A percentile compares a stretch with the other conserved stretches of the same genome.
phyloP scores from a whole-genome alignment of 2,329 filamentous ascomycete species.

The Monascus ruber region DNA sequence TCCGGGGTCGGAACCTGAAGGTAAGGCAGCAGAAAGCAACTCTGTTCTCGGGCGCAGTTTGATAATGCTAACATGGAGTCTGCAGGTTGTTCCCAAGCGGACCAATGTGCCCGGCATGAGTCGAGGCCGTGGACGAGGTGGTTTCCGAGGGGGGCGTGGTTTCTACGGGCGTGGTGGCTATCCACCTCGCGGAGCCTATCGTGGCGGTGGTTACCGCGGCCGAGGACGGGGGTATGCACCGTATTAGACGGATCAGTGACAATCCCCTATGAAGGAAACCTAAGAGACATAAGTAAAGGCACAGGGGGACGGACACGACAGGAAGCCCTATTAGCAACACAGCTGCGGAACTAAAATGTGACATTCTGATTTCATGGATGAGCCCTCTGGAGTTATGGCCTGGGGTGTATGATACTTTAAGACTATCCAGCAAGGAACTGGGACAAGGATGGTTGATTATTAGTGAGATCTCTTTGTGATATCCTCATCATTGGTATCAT shows the following conservation, averaged over 20 bases:
- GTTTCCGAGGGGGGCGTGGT: conserved; percentile 42
- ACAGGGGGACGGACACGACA: background rate
- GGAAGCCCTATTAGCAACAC: too few species aligned
- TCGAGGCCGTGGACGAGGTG: conserved; percentile 51
- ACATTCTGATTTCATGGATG: conserved; percentile 9
- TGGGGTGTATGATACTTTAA: conserved; percentile 20
- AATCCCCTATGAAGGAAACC: too few species aligned
- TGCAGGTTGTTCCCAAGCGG: conserved; percentile 73
- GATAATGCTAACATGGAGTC: conserved; percentile 17
- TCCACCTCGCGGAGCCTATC: conserved; percentile 47
- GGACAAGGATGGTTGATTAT: conserved; percentile 9
- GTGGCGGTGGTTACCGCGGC: conserved; percentile 41
- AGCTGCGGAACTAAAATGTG: conserved; percentile 1
- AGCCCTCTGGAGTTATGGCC: conserved; percentile 19
- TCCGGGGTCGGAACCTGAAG: conserved; percentile 92
- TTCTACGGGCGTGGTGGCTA: conserved; percentile 33
- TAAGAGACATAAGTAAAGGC: background rate
- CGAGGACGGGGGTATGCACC: conserved; percentile 36
- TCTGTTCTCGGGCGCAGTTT: background rate
- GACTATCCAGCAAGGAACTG: conserved; percentile 13
- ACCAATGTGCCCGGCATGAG: conserved; percentile 95
- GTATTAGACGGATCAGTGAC: conserved; percentile 21
- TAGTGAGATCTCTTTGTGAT: conserved; percentile 10
- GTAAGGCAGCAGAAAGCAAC: conserved; percentile 37
- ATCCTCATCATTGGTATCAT: conserved; percentile 6